phyloP scores from a whole-genome alignment of 345 rosid species.

The Cardamine occulta region DNA sequence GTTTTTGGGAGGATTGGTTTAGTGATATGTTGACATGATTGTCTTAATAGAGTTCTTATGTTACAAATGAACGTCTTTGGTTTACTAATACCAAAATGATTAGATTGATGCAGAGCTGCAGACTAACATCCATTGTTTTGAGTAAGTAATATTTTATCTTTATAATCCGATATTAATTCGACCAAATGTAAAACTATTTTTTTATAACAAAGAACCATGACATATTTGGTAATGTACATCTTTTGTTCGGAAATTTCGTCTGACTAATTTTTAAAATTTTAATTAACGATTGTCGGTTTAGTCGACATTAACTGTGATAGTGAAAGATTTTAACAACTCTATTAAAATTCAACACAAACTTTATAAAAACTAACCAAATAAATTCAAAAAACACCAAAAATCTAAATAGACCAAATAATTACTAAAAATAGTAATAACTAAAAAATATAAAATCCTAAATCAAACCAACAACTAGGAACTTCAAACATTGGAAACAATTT shows the following conservation, averaged over 20 bases:
- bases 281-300: too few species aligned
- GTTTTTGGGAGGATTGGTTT: constrained; percentile 1
- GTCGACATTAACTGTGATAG: too few species aligned
- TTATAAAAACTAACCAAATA: background rate
- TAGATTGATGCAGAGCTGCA: background rate
- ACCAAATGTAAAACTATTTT: background rate
- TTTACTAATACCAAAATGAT: background rate
- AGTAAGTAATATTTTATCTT: background rate
- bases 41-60: constrained; percentile 1
- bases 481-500: background rate
- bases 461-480: background rate
- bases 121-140: background rate
- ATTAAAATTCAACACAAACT: background rate
- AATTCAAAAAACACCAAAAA: background rate
- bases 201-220: too few species aligned
- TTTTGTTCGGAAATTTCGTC: too few species aligned
- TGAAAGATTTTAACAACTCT: background rate
- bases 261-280: background rate
- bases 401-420: background rate
- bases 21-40: constrained; percentile 22
- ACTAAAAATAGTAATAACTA: background rate
- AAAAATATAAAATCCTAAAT: background rate
- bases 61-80: constrained; percentile 3
- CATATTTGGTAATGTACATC: background rate
- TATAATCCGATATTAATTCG: background rate